phyloP scores from a whole-genome alignment of 495 filamentous ascomycete genomes.

The Rhypophila decipiens region DNA sequence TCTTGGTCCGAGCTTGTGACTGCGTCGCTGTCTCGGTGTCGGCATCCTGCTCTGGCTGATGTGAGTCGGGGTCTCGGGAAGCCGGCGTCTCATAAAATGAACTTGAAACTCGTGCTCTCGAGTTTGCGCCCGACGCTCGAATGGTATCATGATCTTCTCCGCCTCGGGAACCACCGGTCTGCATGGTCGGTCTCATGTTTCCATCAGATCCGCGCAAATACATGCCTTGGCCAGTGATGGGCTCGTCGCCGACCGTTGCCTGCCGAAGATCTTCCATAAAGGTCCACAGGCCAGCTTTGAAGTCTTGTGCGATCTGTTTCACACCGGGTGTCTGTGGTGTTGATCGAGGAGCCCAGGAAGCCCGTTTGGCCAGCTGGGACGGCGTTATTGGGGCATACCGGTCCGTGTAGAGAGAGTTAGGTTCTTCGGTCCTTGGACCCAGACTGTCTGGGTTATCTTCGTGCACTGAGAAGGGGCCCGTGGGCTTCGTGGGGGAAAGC shows the following conservation, averaged over 20 bases:
- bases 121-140: slow-evolving; percentile 21
- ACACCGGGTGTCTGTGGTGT: slow-evolving; percentile 30
- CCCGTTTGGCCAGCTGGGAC: slow-evolving; percentile 32
- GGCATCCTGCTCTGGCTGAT: neutral
- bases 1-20: slow-evolving; percentile 21
- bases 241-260: slow-evolving; percentile 91
- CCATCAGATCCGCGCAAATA: slow-evolving; percentile 27
- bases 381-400: slow-evolving; percentile 14
- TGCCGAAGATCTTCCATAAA: slow-evolving; percentile 94
- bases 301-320: slow-evolving; percentile 85
- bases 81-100: slow-evolving; percentile 20
- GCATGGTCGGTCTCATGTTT: slow-evolving; percentile 32
- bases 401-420: slow-evolving; percentile 9
- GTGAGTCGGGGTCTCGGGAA: neutral
- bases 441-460: slow-evolving; percentile 16
- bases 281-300: slow-evolving; percentile 88
- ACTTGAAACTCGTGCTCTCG: slow-evolving; percentile 10
- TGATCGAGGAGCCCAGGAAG: slow-evolving; percentile 41
- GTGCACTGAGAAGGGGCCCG: slow-evolving; percentile 16
- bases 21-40: slow-evolving; percentile 10
- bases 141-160: slow-evolving; percentile 28
- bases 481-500: slow-evolving; percentile 57
- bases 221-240: slow-evolving; percentile 51
- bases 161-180: slow-evolving; percentile 4
- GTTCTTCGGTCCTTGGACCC: slow-evolving; percentile 11